A percentile compares a stretch with the other conserved stretches of the same genome.
These are phyloP conservation scores for Rhizopogon rudus DNA, from an alignment of 768 basidiomycete species.

Conservation along the genomic window DNA sequence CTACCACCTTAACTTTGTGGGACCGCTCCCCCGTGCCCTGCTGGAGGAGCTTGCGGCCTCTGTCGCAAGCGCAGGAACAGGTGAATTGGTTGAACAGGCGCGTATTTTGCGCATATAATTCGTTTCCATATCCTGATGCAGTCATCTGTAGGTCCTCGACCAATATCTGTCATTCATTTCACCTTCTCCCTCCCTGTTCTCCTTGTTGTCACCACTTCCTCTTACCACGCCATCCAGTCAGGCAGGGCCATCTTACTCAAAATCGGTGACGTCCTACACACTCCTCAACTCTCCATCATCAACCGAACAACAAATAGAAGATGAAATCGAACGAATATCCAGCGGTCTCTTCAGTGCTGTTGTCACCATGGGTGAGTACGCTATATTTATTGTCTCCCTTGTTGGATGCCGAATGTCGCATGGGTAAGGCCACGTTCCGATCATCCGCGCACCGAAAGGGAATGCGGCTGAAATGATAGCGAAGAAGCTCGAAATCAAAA, in stretches of 20 bases:
- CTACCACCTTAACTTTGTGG: slow-evolving; percentile 93
- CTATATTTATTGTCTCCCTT: neutral
- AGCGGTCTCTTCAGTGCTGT: slow-evolving; percentile 89
- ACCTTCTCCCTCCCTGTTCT: slow-evolving; percentile 90
- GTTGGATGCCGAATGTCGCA: neutral
- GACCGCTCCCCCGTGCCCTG: slow-evolving; percentile 80
- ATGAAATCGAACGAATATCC: slow-evolving; percentile 89
- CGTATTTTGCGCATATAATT: slow-evolving; percentile 5
- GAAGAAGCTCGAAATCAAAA: slow-evolving; percentile 87
- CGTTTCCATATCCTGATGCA: neutral
- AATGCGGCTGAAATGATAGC: slow-evolving; percentile 99
- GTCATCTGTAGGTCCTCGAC: slow-evolving; percentile 68
- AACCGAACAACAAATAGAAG: slow-evolving; percentile 86
- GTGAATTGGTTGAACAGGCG: slow-evolving; percentile 78
- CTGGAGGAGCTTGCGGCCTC: slow-evolving; percentile 91
- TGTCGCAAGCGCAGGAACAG: slow-evolving; percentile 80
- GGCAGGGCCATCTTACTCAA: slow-evolving; percentile 30
- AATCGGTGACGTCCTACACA: slow-evolving; percentile 63
- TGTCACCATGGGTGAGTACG: slow-evolving; percentile 72
- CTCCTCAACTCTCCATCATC: slow-evolving; percentile 90
- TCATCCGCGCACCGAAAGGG: slow-evolving; percentile 90
- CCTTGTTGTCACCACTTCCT: slow-evolving; percentile 63
- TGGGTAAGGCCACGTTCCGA: slow-evolving; percentile 76
- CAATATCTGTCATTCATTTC: slow-evolving; percentile 97
- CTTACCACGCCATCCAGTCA: slow-evolving; percentile 29